Conservation (phyloP, 495 filamentous ascomycete species). For the Neurospora sp. region DNA sequence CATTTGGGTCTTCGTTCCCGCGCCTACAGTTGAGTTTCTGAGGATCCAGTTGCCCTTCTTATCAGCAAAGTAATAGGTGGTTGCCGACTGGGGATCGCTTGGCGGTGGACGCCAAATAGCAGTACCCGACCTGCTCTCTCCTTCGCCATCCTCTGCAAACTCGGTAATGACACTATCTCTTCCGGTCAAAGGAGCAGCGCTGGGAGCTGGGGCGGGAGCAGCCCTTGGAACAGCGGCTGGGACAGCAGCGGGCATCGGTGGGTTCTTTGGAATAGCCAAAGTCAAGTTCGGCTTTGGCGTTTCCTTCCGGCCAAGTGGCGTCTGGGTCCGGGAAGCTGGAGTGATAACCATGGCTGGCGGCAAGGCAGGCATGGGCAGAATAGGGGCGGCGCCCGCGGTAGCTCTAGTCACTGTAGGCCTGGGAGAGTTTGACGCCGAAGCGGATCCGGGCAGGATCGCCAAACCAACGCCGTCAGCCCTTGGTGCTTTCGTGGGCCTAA, state of each 20-base stretch:
- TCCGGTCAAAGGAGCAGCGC: conserved; percentile 5
- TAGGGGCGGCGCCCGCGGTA: neutral
- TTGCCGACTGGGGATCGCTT: conserved; percentile 27
- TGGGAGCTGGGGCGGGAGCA: conserved; percentile 7
- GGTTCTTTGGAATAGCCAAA: conserved; percentile 20
- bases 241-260: neutral
- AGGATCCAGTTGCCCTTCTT: conserved; percentile 38
- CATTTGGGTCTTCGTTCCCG: neutral
- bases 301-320: conserved; percentile 8
- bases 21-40: conserved; percentile 14
- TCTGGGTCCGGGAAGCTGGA: conserved; percentile 13
- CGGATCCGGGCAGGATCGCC: conserved; percentile 25
- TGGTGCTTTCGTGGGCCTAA: conserved; percentile 15
- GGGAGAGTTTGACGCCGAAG: conserved; percentile 6
- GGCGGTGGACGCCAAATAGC: conserved; percentile 32
- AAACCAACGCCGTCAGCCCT: conserved; percentile 29
- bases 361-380: neutral
- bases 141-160: conserved; percentile 38
- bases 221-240: conserved; percentile 1
- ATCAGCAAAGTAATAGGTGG: conserved; percentile 32
- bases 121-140: conserved; percentile 19
- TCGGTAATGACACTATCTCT: conserved; percentile 35
- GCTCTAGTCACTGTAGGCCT: neutral
- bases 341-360: conserved; percentile 7
- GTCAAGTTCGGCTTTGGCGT: conserved; percentile 25